These are phyloP conservation scores for Cynanchum wilfordii DNA, from an alignment of 257 asterid species.

Conservation along the genomic window DNA sequence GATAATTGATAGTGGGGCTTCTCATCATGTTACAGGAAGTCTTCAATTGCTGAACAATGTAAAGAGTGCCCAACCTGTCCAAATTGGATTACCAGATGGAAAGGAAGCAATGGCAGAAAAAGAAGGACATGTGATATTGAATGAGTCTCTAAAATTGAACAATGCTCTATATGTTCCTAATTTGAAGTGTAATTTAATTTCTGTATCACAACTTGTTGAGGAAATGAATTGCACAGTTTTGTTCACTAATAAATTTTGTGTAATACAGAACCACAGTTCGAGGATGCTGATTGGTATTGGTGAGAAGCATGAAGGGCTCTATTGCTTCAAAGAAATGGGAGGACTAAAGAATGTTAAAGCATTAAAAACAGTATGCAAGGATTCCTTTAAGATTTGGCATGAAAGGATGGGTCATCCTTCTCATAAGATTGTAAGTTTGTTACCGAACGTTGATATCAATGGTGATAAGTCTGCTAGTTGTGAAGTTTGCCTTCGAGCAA, in stretches of 20 bases:
- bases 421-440: background rate
- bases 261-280: background rate
- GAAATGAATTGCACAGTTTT: background rate
- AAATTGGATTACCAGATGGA: too few species aligned
- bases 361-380: background rate
- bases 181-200: too few species aligned
- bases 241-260: too few species aligned
- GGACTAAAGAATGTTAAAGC: background rate
- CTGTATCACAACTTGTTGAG: background rate
- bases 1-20: too few species aligned
- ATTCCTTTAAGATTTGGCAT: too few species aligned
- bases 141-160: too few species aligned
- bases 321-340: background rate
- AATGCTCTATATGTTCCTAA: too few species aligned
- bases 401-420: background rate
- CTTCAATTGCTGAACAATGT: too few species aligned
- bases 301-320: background rate
- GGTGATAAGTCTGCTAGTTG: background rate
- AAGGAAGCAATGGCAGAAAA: too few species aligned
- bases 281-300: background rate
- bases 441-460: background rate
- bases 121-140: too few species aligned
- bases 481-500: background rate
- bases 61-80: too few species aligned
- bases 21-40: too few species aligned